Evolutionary conservation across 1,139 yeast genomes (phyloP).

Genomic region (Suzukiozyma palmioleophila): DNA sequence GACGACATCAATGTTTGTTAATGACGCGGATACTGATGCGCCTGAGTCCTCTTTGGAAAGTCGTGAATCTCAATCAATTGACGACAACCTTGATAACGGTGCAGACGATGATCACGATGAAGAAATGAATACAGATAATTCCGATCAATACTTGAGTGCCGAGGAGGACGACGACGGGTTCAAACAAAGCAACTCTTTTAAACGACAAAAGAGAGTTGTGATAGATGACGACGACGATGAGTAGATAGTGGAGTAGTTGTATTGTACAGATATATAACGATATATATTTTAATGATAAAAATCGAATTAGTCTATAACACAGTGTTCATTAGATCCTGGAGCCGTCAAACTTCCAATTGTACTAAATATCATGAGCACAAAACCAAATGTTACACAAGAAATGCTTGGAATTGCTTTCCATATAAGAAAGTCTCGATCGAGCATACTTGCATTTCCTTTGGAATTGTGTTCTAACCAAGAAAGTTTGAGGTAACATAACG

Average conservation of each 20-base stretch:
- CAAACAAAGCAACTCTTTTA: slow-evolving; percentile 1
- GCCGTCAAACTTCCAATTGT: slow-evolving; percentile 50
- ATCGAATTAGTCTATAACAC: slow-evolving; percentile 29
- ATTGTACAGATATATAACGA: slow-evolving; percentile 2
- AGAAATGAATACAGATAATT: slow-evolving; percentile 1
- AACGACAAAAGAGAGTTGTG: slow-evolving; percentile 13
- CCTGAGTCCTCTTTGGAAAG: not conserved
- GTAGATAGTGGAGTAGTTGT: slow-evolving; percentile 4
- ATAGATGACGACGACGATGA: slow-evolving; percentile 24
- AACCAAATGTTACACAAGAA: slow-evolving; percentile 66
- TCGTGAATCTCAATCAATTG: slow-evolving; percentile 2
- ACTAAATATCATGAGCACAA: slow-evolving; percentile 71
- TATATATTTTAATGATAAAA: slow-evolving; percentile 4
- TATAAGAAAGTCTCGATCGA: slow-evolving; percentile 24
- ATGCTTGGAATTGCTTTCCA: slow-evolving; percentile 48
- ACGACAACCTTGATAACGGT: slow-evolving; percentile 4
- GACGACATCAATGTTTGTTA: slow-evolving; percentile 16
- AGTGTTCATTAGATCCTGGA: slow-evolving; percentile 25
- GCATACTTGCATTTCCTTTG: slow-evolving; percentile 23
- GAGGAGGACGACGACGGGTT: slow-evolving; percentile 28
- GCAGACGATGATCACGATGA: slow-evolving; percentile 6
- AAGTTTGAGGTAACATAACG: slow-evolving; percentile 70
- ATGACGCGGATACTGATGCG: slow-evolving; percentile 7
- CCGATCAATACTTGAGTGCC: slow-evolving; percentile 6
- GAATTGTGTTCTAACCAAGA: slow-evolving; percentile 47